These are phyloP conservation scores for Pelargonium australe DNA, from an alignment of 441 rosid species.

Conservation along the genomic window DNA sequence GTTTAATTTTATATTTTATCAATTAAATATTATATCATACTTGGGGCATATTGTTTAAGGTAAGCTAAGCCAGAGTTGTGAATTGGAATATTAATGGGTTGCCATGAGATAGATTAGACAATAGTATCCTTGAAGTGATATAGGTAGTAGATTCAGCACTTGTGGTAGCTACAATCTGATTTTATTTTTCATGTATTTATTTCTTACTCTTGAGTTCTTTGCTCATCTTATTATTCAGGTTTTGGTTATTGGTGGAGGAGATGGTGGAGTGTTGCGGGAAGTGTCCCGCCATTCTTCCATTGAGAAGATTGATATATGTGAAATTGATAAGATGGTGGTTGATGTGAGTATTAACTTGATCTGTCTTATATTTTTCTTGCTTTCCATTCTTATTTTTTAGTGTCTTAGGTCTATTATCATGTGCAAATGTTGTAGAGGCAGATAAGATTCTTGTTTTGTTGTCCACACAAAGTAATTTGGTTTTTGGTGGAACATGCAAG, in stretches of 20 bases:
- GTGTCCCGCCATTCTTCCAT: constrained; percentile 76
- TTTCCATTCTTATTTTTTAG: background rate
- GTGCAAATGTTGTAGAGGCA: too few species aligned
- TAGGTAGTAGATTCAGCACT: background rate
- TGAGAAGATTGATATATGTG: constrained; percentile 81
- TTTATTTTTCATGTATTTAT: background rate
- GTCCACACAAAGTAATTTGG: background rate
- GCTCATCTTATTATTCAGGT: constrained; percentile 37
- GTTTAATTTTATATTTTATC: background rate
- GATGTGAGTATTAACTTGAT: constrained; percentile 52
- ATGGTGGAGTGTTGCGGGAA: constrained; percentile 88
- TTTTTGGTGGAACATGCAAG: background rate
- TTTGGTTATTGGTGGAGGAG: constrained; percentile 95
- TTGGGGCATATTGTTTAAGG: background rate
- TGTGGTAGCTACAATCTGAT: background rate
- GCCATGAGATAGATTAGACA: too few species aligned
- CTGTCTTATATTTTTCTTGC: background rate
- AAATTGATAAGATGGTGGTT: constrained; percentile 89
- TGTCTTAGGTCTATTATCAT: too few species aligned
- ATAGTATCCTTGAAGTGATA: background rate
- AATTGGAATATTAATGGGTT: too few species aligned
- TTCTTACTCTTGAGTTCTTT: constrained; percentile 8
- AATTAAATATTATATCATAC: background rate
- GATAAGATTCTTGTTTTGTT: background rate
- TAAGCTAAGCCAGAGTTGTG: too few species aligned